Conservation (phyloP, 805 yeast genomes). For the Komagataella ulmi region DNA sequence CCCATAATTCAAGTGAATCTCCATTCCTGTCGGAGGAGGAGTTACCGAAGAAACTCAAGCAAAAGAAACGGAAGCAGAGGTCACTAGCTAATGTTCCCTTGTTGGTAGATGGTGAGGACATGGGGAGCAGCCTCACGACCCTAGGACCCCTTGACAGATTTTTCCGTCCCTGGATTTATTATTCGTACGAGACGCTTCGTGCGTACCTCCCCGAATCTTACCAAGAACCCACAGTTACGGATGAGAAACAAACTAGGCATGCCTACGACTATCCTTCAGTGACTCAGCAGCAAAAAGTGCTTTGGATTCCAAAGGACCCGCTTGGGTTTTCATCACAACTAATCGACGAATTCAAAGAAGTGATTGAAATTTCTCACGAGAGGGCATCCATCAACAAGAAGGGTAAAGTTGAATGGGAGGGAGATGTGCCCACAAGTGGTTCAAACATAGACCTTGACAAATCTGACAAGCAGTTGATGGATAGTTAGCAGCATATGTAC, state of each 20-base stretch:
- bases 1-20: slow-evolving; percentile 5
- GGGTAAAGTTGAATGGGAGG: slow-evolving; percentile 33
- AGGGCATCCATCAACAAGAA: slow-evolving; percentile 45
- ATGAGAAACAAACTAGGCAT: slow-evolving; percentile 32
- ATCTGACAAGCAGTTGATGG: neutral
- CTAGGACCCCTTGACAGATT: slow-evolving; percentile 24
- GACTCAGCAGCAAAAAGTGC: slow-evolving; percentile 50
- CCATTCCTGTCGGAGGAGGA: slow-evolving; percentile 10
- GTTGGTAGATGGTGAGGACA: slow-evolving; percentile 52
- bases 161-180: slow-evolving; percentile 41
- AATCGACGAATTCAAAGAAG: slow-evolving; percentile 38
- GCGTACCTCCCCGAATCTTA: slow-evolving; percentile 45
- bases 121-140: slow-evolving; percentile 2
- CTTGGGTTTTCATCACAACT: slow-evolving; percentile 63
- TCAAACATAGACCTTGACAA: neutral
- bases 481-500: neutral
- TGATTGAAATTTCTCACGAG: slow-evolving; percentile 53
- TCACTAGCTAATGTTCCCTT: slow-evolving; percentile 33
- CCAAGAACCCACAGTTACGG: slow-evolving; percentile 29
- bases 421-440: slow-evolving; percentile 32
- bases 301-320: slow-evolving; percentile 90
- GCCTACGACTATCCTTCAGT: slow-evolving; percentile 76
- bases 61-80: slow-evolving; percentile 5
- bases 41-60: slow-evolving; percentile 2
- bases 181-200: slow-evolving; percentile 33